Base-by-base conservation (phyloP, 768 basidiomycete species). In the Mycena capillaripes region DNA sequence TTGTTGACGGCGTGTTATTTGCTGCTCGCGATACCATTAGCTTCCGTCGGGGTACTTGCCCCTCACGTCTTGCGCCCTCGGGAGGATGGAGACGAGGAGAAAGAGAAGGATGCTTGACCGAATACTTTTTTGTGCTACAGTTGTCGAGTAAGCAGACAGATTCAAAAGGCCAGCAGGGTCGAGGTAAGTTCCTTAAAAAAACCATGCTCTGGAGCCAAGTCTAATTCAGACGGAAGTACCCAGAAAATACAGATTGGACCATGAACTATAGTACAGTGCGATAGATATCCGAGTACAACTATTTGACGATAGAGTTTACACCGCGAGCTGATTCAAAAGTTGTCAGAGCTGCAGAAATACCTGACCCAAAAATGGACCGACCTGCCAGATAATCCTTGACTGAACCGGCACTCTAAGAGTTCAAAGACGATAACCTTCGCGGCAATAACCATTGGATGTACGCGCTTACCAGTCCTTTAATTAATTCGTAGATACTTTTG, bases 401-500 rank as follows among this genome's bases (percentile, higher is more conserved):
- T 6, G 89, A 87, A 67, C 92, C 89, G 2, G 89, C 78, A 74
- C 90, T 94, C 93, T 94, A 71, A 16, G 52, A n/a, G 27, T 19
- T 29, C n/a, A 19, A 61, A 16, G 21, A 38, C 9, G 40, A 36
- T 74, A 11, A 52, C 19, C 56, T 40, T 14, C 21, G 25, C 30
- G 11, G 8, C 5, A 4, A 38, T 2, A 36, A n/a, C 3, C 9
- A 36, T 4, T 17, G 17, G 56, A 2, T 40, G 46, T 0, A 62
- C 16, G 19, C 17, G 79, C 86, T 58, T 69, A 94, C 95, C 77
- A 96, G 81, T 58, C 88, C 87, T 78, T 93, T 94, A 73, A 96
- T 89, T 32, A 95, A 83, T 56, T 95, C 93, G 78, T 95, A 96
- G n/a, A 96, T 89, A 71, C 90, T 93, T 84, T 93, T 95, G 84